Evolutionary conservation across 2,329 filamentous ascomycete species (phyloP), one percentile per base, ranked within the genome.

Genomic region (Xylaria sp.): DNA sequence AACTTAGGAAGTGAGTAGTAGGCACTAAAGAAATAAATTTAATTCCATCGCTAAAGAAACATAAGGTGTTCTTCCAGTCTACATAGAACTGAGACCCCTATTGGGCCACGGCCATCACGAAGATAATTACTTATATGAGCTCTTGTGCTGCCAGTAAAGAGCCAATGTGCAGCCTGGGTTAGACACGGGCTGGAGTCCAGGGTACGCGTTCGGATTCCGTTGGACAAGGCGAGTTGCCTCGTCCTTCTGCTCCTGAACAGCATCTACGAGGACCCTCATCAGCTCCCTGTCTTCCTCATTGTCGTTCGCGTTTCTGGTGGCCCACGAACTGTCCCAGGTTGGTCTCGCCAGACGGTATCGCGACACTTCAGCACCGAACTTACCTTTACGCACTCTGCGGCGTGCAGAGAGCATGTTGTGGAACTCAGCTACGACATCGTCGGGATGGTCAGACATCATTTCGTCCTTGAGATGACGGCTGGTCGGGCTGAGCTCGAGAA

Each of bases 371-470:
- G 18, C 8, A 0, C 65, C 65, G 8, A 65, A 65, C 49, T 57
- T 48, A n/a, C 55, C 19, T 46, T 66, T 66, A 2, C 65, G 63
- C 2, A 64, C 58, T 2, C 65, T 16, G 1, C 65, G 63, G 1
- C 65, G 65, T 34, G 65, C 65, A 2, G 58, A 54, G 1, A 63
- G n/a, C 58, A 66, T 66, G 51, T 66, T 66, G 30, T 59, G 61
- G 16, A 59, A 62, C 51, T 66, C 65, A 2, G 48, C 58, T 0
- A 6, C 9, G 0, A 61, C 49, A 13, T 66, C 63, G 0, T 42
- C 8, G 2, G 53, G 5, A 16, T 58, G 34, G 9, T 62, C 47
- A 4, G 19, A 23, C 3, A 3, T 2, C 46, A 58, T 52, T 9
- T 62, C 13, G 11, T 46, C n/a, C 9, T 52, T 48, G 3, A 66